Conservation (phyloP, 2,329 filamentous ascomycete species). For the Beauveria sp. region DNA sequence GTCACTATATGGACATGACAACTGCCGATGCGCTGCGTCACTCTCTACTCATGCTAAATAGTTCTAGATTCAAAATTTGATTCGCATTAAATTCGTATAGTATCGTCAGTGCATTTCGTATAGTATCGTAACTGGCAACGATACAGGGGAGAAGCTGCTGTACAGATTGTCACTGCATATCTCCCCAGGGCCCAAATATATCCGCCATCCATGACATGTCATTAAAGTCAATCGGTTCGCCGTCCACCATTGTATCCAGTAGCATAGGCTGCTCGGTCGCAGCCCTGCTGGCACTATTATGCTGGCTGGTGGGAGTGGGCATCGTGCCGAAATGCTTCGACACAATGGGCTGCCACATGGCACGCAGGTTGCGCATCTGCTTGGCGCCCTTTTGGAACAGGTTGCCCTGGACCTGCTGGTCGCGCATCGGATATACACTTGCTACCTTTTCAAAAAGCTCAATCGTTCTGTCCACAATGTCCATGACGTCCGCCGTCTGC, state of each 20-base stretch:
- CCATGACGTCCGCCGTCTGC: conserved; percentile 27
- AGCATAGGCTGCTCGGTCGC: conserved; percentile 13
- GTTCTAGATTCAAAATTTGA: not conserved
- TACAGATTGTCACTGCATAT: conserved; percentile 18
- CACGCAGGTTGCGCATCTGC: conserved; percentile 27
- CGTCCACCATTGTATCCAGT: conserved; percentile 13
- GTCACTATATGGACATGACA: not conserved
- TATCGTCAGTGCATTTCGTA: not conserved
- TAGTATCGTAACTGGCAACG: not conserved
- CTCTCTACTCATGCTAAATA: not conserved
- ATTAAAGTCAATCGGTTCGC: conserved; percentile 23
- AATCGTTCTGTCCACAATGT: conserved; percentile 26
- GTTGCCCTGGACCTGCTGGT: conserved; percentile 22
- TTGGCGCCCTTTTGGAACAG: conserved; percentile 26
- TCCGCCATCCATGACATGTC: conserved; percentile 32
- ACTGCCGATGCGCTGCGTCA: not conserved
- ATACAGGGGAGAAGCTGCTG: not conserved
- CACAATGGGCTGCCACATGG: conserved; percentile 28
- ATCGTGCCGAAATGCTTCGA: conserved; percentile 21
- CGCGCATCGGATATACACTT: conserved; percentile 20
- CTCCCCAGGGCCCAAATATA: conserved; percentile 31
- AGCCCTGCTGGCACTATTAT: conserved; percentile 3
- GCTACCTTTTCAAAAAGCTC: conserved; percentile 23
- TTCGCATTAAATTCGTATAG: conserved; percentile 1
- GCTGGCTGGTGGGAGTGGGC: conserved; percentile 23